Conservation (phyloP, 345 rosid genomes). For the Eucalyptus paniculata region DNA sequence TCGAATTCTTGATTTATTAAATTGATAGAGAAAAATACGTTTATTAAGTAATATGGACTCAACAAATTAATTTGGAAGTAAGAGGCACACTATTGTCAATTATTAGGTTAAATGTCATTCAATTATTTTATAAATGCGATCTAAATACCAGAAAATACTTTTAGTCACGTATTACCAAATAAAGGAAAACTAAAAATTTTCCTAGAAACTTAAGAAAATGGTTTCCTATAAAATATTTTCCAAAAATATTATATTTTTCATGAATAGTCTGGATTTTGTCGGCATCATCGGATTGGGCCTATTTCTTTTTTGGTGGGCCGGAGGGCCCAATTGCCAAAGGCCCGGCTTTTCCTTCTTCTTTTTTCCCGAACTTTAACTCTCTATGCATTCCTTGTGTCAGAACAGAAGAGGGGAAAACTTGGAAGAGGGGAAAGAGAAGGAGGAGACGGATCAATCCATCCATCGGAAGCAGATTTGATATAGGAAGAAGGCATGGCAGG, state of each 20-base stretch:
- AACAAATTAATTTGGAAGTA: too few species aligned
- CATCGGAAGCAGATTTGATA: neutral
- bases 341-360: neutral
- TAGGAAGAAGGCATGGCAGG: neutral
- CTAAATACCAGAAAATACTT: too few species aligned
- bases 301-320: neutral
- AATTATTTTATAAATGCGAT: too few species aligned
- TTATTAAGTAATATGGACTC: too few species aligned
- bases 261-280: neutral
- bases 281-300: neutral
- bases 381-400: neutral
- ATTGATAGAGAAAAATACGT: too few species aligned
- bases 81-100: too few species aligned
- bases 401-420: neutral
- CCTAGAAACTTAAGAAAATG: too few species aligned
- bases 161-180: too few species aligned
- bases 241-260: fast-evolving
- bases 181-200: too few species aligned
- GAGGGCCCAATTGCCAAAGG: neutral
- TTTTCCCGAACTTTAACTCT: neutral
- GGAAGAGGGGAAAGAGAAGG: neutral
- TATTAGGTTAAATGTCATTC: too few species aligned
- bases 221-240: fast-evolving
- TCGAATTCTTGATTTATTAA: too few species aligned
- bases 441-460: neutral